These are phyloP conservation scores for Ichthyophonus hoferi DNA, from an alignment of 208 protist species.

Conservation along the genomic window DNA sequence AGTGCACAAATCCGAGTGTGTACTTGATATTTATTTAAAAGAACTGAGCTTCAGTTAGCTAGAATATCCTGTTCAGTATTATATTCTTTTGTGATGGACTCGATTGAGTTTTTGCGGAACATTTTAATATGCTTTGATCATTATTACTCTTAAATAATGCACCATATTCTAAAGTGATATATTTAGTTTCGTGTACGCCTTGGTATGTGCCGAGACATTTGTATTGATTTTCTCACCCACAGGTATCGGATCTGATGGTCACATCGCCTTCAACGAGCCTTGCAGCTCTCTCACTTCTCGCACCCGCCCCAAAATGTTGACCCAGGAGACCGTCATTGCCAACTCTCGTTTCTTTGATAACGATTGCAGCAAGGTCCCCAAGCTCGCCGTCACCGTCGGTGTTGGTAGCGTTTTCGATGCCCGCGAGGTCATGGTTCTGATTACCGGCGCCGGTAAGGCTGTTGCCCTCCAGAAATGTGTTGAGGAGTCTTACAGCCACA, in stretches of 20 bases:
- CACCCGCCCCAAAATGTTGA: slow-evolving; percentile 84
- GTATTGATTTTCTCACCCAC: not conserved
- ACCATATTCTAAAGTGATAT: too few species aligned
- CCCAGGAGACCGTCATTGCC: slow-evolving; percentile 80
- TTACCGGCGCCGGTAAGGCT: slow-evolving; percentile 80
- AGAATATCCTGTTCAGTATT: too few species aligned
- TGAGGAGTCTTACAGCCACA: slow-evolving; percentile 80
- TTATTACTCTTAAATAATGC: too few species aligned
- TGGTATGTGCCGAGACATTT: too few species aligned
- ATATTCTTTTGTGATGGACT: too few species aligned
- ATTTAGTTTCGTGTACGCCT: too few species aligned
- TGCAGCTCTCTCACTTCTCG: slow-evolving; percentile 64
- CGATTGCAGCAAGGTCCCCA: slow-evolving; percentile 80
- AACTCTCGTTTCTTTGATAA: slow-evolving; percentile 86
- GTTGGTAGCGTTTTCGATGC: slow-evolving; percentile 79
- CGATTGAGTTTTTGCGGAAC: too few species aligned
- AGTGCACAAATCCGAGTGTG: too few species aligned
- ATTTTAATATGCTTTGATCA: too few species aligned
- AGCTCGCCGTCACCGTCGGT: slow-evolving; percentile 83
- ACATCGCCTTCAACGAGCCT: slow-evolving; percentile 91
- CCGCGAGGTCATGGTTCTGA: slow-evolving; percentile 75
- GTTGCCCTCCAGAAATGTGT: slow-evolving; percentile 75
- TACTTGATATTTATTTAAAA: too few species aligned
- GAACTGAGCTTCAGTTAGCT: too few species aligned
- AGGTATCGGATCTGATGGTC: slow-evolving; percentile 78